These are phyloP conservation scores for Ogataea thermomethanolica DNA, from an alignment of 805 yeast genomes.

Conservation along the genomic window DNA sequence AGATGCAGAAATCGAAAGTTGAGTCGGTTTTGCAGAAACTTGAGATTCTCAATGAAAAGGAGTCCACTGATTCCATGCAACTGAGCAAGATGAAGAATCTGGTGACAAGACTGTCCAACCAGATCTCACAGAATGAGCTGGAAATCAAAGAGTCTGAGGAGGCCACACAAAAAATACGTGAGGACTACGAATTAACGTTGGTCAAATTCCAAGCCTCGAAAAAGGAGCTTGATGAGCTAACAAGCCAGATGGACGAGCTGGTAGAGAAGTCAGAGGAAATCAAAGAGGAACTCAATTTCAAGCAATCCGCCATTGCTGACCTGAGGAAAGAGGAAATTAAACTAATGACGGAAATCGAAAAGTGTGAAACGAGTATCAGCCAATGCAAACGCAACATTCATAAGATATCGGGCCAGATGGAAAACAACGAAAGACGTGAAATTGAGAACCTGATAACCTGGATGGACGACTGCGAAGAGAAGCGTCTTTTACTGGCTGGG, in stretches of 20 bases:
- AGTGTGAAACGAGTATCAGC: constrained; percentile 39
- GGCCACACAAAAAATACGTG: constrained; percentile 36
- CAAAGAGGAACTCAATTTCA: constrained; percentile 40
- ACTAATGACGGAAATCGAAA: constrained; percentile 59
- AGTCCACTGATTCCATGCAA: constrained; percentile 53
- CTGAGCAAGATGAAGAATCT: constrained; percentile 63
- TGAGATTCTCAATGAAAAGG: constrained; percentile 54
- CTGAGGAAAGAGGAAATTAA: constrained; percentile 67
- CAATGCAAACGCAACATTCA: constrained; percentile 40
- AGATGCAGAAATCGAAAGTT: constrained; percentile 77
- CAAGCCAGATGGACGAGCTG: constrained; percentile 35
- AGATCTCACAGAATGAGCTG: constrained; percentile 40
- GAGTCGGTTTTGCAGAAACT: constrained; percentile 67
- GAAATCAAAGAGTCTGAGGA: constrained; percentile 41
- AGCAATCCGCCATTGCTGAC: constrained; percentile 46
- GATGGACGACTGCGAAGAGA: constrained; percentile 38
- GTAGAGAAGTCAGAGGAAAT: constrained; percentile 39
- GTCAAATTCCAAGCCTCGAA: constrained; percentile 33
- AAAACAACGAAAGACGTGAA: constrained; percentile 50
- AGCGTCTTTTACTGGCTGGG: constrained; percentile 17
- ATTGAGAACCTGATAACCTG: constrained; percentile 47
- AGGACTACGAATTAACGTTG: constrained; percentile 26
- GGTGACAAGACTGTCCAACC: constrained; percentile 49
- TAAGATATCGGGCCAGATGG: constrained; percentile 39
- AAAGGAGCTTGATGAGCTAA: constrained; percentile 29